A percentile compares a stretch with the other conserved stretches of the same genome.
These are phyloP conservation scores for Bipolaris bicolor DNA, from an alignment of 2,329 filamentous ascomycete species.

Conservation along the genomic window DNA sequence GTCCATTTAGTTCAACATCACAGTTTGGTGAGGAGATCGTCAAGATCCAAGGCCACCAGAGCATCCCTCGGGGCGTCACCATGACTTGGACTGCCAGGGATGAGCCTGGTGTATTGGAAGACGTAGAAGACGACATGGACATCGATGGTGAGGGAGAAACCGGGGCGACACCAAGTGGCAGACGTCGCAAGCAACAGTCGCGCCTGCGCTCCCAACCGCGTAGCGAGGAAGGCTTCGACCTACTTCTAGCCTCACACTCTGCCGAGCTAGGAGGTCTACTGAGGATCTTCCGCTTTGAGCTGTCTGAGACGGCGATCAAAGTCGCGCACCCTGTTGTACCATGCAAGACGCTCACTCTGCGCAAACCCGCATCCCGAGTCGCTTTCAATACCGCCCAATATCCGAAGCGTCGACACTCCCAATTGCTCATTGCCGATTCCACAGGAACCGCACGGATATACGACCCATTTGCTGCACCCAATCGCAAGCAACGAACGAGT, in stretches of 20 bases:
- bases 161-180: constrained; percentile 22
- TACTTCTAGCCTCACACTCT: constrained; percentile 52
- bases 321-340: constrained; percentile 50
- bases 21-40: constrained; percentile 55
- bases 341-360: constrained; percentile 56
- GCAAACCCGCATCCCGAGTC: constrained; percentile 58
- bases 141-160: constrained; percentile 39
- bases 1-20: constrained; percentile 27
- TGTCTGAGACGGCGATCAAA: constrained; percentile 46
- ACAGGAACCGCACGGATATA: constrained; percentile 64
- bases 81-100: constrained; percentile 58
- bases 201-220: constrained; percentile 29
- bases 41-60: constrained; percentile 58
- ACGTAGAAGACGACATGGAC: constrained; percentile 44
- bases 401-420: constrained; percentile 60
- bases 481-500: constrained; percentile 28
- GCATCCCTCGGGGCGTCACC: constrained; percentile 58
- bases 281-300: constrained; percentile 50
- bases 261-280: constrained; percentile 49
- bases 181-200: constrained; percentile 29
- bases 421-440: constrained; percentile 61
- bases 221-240: constrained; percentile 44
- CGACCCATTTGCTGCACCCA: constrained; percentile 55
- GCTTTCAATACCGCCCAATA: constrained; percentile 61
- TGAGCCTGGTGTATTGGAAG: constrained; percentile 26